These are phyloP conservation scores for Monosporascus sp. DNA, from an alignment of 2,329 filamentous ascomycete species.

Conservation along the genomic window DNA sequence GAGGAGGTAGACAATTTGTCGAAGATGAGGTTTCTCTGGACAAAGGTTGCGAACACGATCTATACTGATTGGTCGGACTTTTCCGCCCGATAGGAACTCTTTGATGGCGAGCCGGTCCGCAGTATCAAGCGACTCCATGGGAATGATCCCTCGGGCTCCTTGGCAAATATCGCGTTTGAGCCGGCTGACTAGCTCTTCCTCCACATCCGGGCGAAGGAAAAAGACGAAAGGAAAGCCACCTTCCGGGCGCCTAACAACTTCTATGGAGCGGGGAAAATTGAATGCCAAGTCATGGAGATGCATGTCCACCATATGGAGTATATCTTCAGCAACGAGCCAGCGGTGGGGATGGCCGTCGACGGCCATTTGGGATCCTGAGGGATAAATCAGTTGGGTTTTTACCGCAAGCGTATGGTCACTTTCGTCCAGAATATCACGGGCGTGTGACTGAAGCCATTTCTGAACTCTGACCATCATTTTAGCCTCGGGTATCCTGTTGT, in stretches of 20 bases:
- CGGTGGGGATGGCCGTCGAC: constrained; percentile 49
- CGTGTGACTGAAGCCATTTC: constrained; percentile 39
- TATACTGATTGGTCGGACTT: constrained; percentile 13
- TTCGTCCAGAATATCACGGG: constrained; percentile 60
- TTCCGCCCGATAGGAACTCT: constrained; percentile 22
- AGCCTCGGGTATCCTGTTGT: constrained; percentile 36
- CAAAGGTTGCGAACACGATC: constrained; percentile 24
- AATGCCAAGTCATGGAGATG: constrained; percentile 32
- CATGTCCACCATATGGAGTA: constrained; percentile 36
- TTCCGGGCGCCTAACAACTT: constrained; percentile 34
- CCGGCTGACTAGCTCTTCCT: constrained; percentile 35
- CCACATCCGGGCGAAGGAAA: constrained; percentile 44
- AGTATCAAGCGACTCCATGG: constrained; percentile 22
- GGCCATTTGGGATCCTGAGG: constrained; percentile 39
- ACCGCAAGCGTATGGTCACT: constrained; percentile 49
- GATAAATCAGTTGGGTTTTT: constrained; percentile 52
- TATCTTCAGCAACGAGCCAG: constrained; percentile 38
- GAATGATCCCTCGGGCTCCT: constrained; percentile 25
- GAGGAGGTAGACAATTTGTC: constrained; percentile 44
- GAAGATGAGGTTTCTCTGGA: constrained; percentile 26
- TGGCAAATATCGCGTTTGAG: constrained; percentile 36
- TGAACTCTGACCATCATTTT: constrained; percentile 45
- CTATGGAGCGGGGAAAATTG: constrained; percentile 36
- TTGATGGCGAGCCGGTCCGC: constrained; percentile 21
- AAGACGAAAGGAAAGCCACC: constrained; percentile 51